Base-by-base conservation (phyloP, 2,329 filamentous ascomycete genomes). In the Pseudopithomyces maydicus region DNA sequence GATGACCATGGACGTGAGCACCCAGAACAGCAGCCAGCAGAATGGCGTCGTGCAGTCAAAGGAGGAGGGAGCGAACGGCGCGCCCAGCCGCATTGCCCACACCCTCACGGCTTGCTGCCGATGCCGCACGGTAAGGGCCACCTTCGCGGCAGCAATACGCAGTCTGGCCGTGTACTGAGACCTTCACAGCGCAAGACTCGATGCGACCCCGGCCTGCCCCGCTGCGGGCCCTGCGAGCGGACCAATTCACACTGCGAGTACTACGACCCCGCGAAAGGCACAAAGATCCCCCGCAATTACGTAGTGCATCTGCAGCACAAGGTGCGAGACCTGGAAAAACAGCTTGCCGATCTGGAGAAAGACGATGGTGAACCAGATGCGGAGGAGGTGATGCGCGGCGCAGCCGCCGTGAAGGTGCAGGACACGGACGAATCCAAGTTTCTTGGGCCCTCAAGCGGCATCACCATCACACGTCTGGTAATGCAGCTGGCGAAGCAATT, bases 401-500 rank as follows among this genome's bases (percentile, higher is more conserved):
- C 91, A 20, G 93, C 92, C 23, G 85, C 94, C 64, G 91, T 98
- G 66, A 89, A 89, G 42, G 86, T 98, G 51, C 88, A 90, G 68
- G 91, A 94, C 67, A 88, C 88, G 54, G 92, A 96, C 73, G 94
- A 97, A 77, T 88, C 91, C 15, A 90, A 94, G 61, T 98, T 95
- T 73, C 81, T 99, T 2, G 95, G 95, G 0, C 91, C 95, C 2
- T 97, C 93, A 47, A 98, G 94, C 74, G 95, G 94, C 57, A 97
- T 97, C 68, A 91, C 92, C 71, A 96, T 98, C 81, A 96, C 93
- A 12, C 88, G 94, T 29, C 83, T 98, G 65, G 88, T 99, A 11
- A 97, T 99, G 90, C 93, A 97, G 74, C 88, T 97, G 76, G 94
- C 94, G 52, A 98, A 97, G 78, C 89, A 92, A 61, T 96, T 94